phyloP scores from a whole-genome alignment of 805 yeast genomes.

The Isabelozyma heimii region DNA sequence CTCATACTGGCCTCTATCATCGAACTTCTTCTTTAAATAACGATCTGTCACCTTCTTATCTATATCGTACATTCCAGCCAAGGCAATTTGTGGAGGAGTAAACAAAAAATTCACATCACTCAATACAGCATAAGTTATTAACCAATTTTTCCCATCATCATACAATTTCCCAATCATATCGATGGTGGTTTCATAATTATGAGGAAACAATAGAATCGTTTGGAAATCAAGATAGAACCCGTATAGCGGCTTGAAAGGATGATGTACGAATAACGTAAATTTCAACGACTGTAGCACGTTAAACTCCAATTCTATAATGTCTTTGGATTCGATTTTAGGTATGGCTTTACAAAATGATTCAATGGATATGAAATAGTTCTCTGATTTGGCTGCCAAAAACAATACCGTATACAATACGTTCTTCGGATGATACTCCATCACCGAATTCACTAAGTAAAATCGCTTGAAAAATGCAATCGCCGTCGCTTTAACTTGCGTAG shows the following conservation, averaged over 20 bases:
- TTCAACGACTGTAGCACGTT: slow-evolving; percentile 66
- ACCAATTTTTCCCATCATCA: slow-evolving; percentile 64
- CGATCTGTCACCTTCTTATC: slow-evolving; percentile 63
- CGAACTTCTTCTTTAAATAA: slow-evolving; percentile 65
- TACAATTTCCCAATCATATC: slow-evolving; percentile 65
- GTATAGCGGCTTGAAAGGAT: slow-evolving; percentile 84
- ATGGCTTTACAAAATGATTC: slow-evolving; percentile 73
- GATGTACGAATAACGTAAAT: slow-evolving; percentile 83
- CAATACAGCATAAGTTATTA: slow-evolving; percentile 61
- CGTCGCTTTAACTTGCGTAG: slow-evolving; percentile 85
- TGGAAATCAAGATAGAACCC: slow-evolving; percentile 95
- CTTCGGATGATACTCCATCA: slow-evolving; percentile 87
- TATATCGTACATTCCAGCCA: slow-evolving; percentile 73
- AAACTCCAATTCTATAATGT: slow-evolving; percentile 78
- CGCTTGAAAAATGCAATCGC: slow-evolving; percentile 79
- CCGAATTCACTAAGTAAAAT: slow-evolving; percentile 77
- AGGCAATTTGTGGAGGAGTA: slow-evolving; percentile 95
- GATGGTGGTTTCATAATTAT: slow-evolving; percentile 43
- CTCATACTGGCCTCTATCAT: slow-evolving; percentile 29
- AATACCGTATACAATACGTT: slow-evolving; percentile 68
- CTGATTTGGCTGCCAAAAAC: slow-evolving; percentile 89
- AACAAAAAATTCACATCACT: slow-evolving; percentile 75
- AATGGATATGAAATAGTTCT: slow-evolving; percentile 84
- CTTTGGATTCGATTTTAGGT: slow-evolving; percentile 61
- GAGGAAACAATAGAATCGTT: slow-evolving; percentile 42